Evolutionary conservation across 2,329 filamentous ascomycete species (phyloP), one percentile per base, ranked within the genome.

Genomic region (Atkinsonella texensis): DNA sequence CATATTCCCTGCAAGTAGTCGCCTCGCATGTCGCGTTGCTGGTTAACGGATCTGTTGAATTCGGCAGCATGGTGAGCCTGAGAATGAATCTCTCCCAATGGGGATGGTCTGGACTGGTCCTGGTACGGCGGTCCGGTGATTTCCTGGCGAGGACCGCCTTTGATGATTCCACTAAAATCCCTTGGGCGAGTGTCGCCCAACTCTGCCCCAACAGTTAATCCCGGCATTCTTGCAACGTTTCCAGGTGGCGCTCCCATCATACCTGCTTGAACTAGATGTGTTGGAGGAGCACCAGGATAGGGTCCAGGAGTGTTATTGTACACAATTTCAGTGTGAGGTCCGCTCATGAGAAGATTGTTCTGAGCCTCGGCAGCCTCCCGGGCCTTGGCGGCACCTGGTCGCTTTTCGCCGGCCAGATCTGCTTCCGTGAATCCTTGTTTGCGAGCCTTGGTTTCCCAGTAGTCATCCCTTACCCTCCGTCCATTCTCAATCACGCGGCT

Each of bases 341-440:
- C 76, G 49, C 81, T 78, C 50, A 85, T 73, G 49, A 81, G 61
- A 54, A 78, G 78, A 47, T 79, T 80, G 59, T 74, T 80, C 62
- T 77, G 75, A 71, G 86, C 85, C 50, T 85, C 83, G 12, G 85
- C 84, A 43, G 87, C 85, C 70, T 95, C 88, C 62, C 91, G 79
- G 55, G 87, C 86, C 71, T 94, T 95, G 53, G 89, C 83, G 40
- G 87, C 90, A 50, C 93, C 93, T 6, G 93, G 93, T 57, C 93
- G 79, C 74, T 98, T 97, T 70, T 98, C 93, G 41, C 93, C 93
- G 4, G 93, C 93, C 48, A 90, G 77, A 67, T 98, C 93, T 56
- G 94, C 89, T 66, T 98, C 93, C 1, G 93, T 98, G 65, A 98
- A 98, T 11, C 93, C 93, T 69, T 98, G 93, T 70, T 97, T 98